phyloP scores from a whole-genome alignment of 176 grass and related monocot species.

The Hordeum marinum region DNA sequence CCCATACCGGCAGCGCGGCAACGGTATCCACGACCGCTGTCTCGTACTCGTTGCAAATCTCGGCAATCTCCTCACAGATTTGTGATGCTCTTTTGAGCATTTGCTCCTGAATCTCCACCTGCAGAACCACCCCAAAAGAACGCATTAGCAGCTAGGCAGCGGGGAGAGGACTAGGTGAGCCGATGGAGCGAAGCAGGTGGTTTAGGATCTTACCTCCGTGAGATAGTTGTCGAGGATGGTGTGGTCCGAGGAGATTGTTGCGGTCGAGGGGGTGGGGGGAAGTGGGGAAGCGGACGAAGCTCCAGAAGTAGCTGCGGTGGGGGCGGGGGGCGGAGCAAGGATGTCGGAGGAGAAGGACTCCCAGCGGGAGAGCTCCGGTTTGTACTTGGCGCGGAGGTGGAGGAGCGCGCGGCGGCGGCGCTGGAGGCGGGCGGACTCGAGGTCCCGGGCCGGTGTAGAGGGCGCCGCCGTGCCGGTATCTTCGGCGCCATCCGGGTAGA shows the following conservation, averaged over 20 bases:
- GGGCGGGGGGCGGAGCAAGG: neutral
- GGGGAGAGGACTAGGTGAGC: neutral
- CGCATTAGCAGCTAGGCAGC: neutral
- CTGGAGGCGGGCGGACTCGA: conserved; percentile 16
- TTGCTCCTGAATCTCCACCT: conserved; percentile 18
- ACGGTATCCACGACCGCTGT: conserved; percentile 20
- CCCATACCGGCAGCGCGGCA: conserved; percentile 33
- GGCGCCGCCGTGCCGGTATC: neutral
- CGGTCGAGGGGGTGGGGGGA: neutral
- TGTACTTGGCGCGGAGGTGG: conserved; percentile 44
- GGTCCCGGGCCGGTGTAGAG: neutral
- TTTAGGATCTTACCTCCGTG: conserved; percentile 10
- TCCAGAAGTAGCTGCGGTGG: neutral
- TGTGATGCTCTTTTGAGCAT: neutral
- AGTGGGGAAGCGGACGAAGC: neutral
- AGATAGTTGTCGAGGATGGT: conserved; percentile 22
- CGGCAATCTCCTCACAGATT: conserved; percentile 14
- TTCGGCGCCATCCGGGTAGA: neutral
- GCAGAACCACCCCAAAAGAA: neutral
- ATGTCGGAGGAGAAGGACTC: conserved; percentile 32
- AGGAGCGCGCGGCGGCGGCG: conserved; percentile 39
- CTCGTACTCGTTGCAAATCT: conserved; percentile 17
- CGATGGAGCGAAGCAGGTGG: neutral
- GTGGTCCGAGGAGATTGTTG: neutral
- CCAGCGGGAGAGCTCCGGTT: conserved; percentile 43